phyloP scores from a whole-genome alignment of 345 rosid species.

The Gossypium australe region DNA sequence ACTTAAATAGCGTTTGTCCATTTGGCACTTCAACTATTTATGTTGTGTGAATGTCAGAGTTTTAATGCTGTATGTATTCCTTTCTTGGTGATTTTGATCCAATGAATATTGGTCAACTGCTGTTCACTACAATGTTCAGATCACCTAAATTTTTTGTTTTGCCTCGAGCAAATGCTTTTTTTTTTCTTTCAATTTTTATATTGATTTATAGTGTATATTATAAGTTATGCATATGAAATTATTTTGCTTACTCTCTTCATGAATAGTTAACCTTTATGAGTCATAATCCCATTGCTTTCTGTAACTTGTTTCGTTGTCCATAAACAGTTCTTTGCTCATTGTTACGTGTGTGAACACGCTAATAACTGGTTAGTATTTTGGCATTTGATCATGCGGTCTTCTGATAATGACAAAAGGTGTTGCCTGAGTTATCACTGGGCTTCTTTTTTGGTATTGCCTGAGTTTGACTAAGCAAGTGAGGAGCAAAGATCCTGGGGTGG shows the following conservation, averaged over 20 bases:
- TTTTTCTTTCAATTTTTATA: not conserved
- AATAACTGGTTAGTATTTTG: not conserved
- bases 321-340: not conserved
- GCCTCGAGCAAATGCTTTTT: not conserved
- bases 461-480: not conserved
- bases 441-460: not conserved
- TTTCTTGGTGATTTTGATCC: not conserved
- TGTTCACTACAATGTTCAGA: not conserved
- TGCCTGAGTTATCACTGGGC: not conserved
- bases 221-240: not conserved
- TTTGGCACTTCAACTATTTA: not conserved
- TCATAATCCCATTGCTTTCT: not conserved
- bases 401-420: not conserved
- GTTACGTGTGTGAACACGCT: not conserved
- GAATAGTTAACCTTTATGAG: not conserved
- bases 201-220: not conserved
- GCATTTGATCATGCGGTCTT: not conserved
- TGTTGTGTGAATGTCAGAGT: not conserved
- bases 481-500: not conserved
- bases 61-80: not conserved
- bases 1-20: not conserved
- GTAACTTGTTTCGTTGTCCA: not conserved
- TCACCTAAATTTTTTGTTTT: not conserved
- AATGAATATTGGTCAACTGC: not conserved
- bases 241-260: not conserved